phyloP scores from a whole-genome alignment of 2,329 filamentous ascomycete genomes.

The Fusarium bactridioides region DNA sequence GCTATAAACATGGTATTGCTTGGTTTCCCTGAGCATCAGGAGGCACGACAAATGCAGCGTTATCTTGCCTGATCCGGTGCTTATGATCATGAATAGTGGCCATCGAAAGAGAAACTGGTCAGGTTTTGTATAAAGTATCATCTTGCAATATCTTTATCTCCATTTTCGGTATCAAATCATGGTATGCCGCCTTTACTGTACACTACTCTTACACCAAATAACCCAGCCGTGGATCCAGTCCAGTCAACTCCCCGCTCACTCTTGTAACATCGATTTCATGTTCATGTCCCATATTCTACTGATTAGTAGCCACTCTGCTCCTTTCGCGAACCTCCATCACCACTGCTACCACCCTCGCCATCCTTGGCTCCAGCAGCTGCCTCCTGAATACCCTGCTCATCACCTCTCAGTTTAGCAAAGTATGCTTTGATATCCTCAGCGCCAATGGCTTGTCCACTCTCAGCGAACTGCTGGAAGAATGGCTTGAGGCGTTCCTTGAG shows the following conservation, averaged over 20 bases:
- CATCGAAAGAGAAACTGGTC: no score
- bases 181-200: slow-evolving; percentile 1
- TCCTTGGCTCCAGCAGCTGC: slow-evolving; percentile 56
- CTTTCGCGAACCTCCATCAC: slow-evolving; percentile 48
- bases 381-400: slow-evolving; percentile 76
- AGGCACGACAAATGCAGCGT: not conserved
- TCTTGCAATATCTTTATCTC: not conserved
- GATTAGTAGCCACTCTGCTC: slow-evolving; percentile 63
- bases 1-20: not conserved
- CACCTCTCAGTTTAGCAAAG: slow-evolving; percentile 92
- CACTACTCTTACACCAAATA: slow-evolving; percentile 21
- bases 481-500: slow-evolving; percentile 95
- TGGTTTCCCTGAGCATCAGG: not conserved
- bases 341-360: slow-evolving; percentile 37
- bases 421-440: slow-evolving; percentile 97
- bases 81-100: no score
- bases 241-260: not conserved
- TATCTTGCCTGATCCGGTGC: not conserved
- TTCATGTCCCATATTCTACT: not conserved
- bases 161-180: not conserved
- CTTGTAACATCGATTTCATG: not conserved
- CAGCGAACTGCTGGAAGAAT: slow-evolving; percentile 92
- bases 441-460: slow-evolving; percentile 85
- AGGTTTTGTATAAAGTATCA: not conserved
- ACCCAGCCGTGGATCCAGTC: not conserved